These are phyloP conservation scores for Thelonectria rubi DNA, from an alignment of 2,329 filamentous ascomycete species.

Conservation along the genomic window DNA sequence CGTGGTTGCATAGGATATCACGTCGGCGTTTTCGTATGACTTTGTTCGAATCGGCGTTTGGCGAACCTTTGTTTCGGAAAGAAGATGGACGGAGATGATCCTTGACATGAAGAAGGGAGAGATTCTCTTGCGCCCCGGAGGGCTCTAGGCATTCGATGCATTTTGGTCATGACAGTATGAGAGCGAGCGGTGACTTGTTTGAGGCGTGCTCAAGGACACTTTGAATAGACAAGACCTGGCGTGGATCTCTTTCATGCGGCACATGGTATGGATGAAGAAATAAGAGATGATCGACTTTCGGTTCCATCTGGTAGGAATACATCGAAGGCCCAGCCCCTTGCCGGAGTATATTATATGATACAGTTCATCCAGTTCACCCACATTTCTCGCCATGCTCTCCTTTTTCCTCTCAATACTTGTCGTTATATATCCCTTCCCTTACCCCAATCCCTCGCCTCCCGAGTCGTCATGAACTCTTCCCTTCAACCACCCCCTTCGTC, in stretches of 20 bases:
- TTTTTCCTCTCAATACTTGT: background rate
- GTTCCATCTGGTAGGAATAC: no score
- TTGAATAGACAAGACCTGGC: background rate
- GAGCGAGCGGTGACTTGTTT: background rate
- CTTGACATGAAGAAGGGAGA: constrained; percentile 2
- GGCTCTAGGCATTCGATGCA: background rate
- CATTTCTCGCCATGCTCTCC: no score
- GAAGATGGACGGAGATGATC: background rate
- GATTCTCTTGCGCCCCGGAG: background rate
- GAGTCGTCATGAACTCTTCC: constrained; percentile 31
- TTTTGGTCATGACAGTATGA: background rate
- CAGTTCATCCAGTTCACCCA: no score
- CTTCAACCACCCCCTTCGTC: constrained; percentile 26
- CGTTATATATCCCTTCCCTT: background rate
- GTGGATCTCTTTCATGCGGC: background rate
- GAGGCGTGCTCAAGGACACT: background rate
- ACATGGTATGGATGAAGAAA: background rate
- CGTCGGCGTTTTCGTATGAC: constrained; percentile 13
- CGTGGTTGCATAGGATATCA: constrained; percentile 4
- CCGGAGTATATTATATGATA: no score
- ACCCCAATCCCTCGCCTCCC: background rate
- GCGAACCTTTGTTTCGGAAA: background rate
- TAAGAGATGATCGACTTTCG: background rate
- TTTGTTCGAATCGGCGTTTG: constrained; percentile 14
- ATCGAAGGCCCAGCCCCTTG: no score